Conservation (phyloP, 2,329 filamentous ascomycete species). For the Ceratocystis cacaofunesta region DNA sequence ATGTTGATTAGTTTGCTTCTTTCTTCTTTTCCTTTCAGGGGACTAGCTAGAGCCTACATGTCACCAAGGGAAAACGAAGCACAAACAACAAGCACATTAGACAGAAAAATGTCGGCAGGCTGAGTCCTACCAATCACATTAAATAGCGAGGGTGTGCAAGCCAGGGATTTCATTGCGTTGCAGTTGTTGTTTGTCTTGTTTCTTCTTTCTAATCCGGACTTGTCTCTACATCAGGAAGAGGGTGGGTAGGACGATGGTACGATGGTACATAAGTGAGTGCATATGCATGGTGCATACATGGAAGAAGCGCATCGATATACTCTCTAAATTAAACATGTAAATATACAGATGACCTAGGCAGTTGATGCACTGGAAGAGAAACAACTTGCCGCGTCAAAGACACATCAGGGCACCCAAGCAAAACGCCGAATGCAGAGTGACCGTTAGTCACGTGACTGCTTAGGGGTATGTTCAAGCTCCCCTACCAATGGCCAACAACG, state of each 20-base stretch:
- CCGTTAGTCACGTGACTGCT: too few species aligned
- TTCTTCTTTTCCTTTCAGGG: too few species aligned
- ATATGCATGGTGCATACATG: not conserved
- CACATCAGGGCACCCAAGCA: not conserved
- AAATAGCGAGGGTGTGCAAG: not conserved
- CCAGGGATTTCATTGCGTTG: not conserved
- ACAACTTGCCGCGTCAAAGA: not conserved
- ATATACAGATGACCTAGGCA: not conserved
- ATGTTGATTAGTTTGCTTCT: too few species aligned
- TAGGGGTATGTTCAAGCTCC: too few species aligned
- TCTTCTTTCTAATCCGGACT: not conserved
- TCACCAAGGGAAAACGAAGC: not conserved
- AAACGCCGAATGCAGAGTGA: too few species aligned
- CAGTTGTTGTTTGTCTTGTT: not conserved
- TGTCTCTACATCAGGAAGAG: not conserved
- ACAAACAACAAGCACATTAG: not conserved
- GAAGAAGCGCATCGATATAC: not conserved
- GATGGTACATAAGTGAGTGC: constrained; percentile 1
- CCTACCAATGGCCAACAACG: too few species aligned
- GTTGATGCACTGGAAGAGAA: not conserved
- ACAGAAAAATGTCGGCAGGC: not conserved
- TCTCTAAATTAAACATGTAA: not conserved
- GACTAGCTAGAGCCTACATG: too few species aligned
- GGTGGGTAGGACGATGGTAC: not conserved
- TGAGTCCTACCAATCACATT: not conserved